Evolutionary conservation across 2,329 filamentous ascomycete genomes (phyloP), one percentile per base, ranked within the genome.

Genomic region (Catunica adiposa): DNA sequence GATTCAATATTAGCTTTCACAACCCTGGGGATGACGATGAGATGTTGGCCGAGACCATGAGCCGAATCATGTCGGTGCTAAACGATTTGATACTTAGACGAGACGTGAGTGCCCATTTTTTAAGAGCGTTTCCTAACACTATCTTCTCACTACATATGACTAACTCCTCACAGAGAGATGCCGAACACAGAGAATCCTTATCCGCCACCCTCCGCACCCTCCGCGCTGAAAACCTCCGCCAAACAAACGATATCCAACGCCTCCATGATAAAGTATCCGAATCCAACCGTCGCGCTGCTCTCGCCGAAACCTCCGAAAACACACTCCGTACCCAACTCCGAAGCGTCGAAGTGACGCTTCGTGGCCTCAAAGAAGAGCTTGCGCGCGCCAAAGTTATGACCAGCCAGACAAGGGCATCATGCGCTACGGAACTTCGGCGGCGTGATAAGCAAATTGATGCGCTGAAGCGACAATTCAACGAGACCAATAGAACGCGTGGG

Each of bases 71-170:
- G 70, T 86, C 90, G 65, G 77, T 98, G 23, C 81, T 98, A 51
- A 95, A 98, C 68, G 92, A 98, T 66, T 70, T 98, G 62, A 87
- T 98, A 58, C 68, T 96, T 59, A 80, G 89, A 61, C 80, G 89
- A 73, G 92, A 98, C 67, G 88, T 94, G 73, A 63, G 81, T 73
- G 56, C 51, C 37, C 37, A 44, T 20, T 26, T 26, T 20, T 11
- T 3, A n/a, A 34, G 17, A n/a, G n/a, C n/a, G n/a, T n/a, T n/a
- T 26, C 14, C 14, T 51, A 3, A 7, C 17, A 8, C 15, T 7
- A n/a, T 2, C 40, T 44, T 44, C 9, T 17, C 20, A n/a, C 6
- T 25, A 23, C 8, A 23, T 22, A 22, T 3, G 4, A 44, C 42
- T 56, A 51, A 54, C 42, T 14, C 23, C 7, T n/a, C 37, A 50